Evolutionary conservation across 2,329 filamentous ascomycete genomes (phyloP).

Genomic region (Colletotrichum sp.): DNA sequence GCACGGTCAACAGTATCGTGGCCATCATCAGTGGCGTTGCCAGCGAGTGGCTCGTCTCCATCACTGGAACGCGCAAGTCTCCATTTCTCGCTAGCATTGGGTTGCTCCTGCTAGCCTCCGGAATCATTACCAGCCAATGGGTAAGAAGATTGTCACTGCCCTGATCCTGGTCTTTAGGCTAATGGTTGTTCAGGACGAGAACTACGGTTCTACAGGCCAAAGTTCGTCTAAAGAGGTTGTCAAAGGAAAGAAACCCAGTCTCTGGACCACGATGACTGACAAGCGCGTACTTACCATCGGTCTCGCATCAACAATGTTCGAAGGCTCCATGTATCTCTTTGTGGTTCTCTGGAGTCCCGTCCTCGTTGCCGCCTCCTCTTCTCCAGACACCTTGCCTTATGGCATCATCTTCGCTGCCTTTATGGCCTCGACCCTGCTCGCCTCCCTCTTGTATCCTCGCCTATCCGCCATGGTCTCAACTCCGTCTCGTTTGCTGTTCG

Average conservation of each 20-base stretch:
- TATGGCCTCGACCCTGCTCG: slow-evolving; percentile 64
- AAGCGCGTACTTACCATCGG: slow-evolving; percentile 53
- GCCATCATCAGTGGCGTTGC: slow-evolving; percentile 57
- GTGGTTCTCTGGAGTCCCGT: slow-evolving; percentile 64
- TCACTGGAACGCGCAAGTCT: slow-evolving; percentile 50
- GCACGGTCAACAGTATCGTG: slow-evolving; percentile 57
- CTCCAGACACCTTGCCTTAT: slow-evolving; percentile 37
- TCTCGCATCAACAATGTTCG: slow-evolving; percentile 58
- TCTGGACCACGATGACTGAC: slow-evolving; percentile 35
- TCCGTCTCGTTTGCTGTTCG: slow-evolving; percentile 31
- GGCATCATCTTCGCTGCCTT: slow-evolving; percentile 61
- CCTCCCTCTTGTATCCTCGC: slow-evolving; percentile 54
- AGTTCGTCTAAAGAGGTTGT: background rate
- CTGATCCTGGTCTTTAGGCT: background rate
- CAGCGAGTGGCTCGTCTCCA: slow-evolving; percentile 53
- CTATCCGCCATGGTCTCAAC: slow-evolving; percentile 13
- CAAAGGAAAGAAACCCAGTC: slow-evolving; percentile 16
- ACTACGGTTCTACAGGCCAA: slow-evolving; percentile 44
- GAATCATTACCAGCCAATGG: slow-evolving; percentile 51
- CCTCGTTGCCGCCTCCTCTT: slow-evolving; percentile 40
- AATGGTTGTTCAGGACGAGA: slow-evolving; percentile 43
- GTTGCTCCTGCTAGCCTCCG: slow-evolving; percentile 44
- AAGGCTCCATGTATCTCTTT: slow-evolving; percentile 64
- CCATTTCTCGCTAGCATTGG: slow-evolving; percentile 48
- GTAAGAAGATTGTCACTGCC: slow-evolving; percentile 26